These are phyloP conservation scores for Monosporascus sp. DNA, from an alignment of 2,329 filamentous ascomycete genomes.

Conservation along the genomic window DNA sequence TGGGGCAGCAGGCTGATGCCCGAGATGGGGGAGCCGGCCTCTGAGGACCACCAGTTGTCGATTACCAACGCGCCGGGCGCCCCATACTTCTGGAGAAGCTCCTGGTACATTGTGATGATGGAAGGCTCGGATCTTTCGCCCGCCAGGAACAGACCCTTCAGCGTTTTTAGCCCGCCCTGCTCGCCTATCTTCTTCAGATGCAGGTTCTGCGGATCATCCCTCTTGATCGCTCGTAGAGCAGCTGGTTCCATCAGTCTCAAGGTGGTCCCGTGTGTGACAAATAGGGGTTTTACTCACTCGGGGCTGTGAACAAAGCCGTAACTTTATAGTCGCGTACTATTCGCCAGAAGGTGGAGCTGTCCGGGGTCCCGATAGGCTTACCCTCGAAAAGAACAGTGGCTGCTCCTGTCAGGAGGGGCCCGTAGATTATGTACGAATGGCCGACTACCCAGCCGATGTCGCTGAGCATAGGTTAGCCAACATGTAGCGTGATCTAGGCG, in stretches of 20 bases:
- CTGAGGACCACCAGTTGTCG: conserved; percentile 59
- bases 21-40: conserved; percentile 54
- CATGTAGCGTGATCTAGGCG: no score
- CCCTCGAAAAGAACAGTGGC: conserved; percentile 87
- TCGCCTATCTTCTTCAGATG: conserved; percentile 58
- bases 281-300: conserved; percentile 40
- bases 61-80: conserved; percentile 54
- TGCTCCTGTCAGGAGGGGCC: conserved; percentile 76
- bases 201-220: conserved; percentile 73
- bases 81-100: conserved; percentile 61
- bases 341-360: conserved; percentile 84
- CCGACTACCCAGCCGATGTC: conserved; percentile 94
- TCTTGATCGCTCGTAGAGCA: conserved; percentile 78
- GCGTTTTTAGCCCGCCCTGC: conserved; percentile 62
- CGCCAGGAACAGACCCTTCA: conserved; percentile 76
- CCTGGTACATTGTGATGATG: conserved; percentile 76
- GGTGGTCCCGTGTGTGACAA: background rate
- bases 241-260: conserved; percentile 23
- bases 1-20: conserved; percentile 51
- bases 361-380: conserved; percentile 86
- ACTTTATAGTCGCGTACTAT: conserved; percentile 81
- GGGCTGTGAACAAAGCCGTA: conserved; percentile 79
- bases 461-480: conserved; percentile 18
- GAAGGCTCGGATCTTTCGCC: conserved; percentile 86
- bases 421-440: conserved; percentile 84